Base-by-base conservation (phyloP, 2,329 filamentous ascomycete genomes). In the Fusarium caatingaense region DNA sequence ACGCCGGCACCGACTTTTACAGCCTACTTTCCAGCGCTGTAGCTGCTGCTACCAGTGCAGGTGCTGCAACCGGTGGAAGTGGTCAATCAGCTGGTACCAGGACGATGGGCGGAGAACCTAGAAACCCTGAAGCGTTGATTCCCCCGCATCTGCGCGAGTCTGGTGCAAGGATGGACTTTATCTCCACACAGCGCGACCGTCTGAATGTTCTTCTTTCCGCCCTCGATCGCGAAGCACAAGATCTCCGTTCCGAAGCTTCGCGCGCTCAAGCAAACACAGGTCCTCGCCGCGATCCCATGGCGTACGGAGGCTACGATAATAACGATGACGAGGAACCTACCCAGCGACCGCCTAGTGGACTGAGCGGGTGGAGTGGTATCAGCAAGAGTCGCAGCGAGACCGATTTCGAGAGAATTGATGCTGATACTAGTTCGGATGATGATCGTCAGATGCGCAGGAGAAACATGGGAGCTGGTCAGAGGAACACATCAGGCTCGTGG, bases 391-490 rank as follows among this genome's bases (percentile, higher is more conserved):
- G 90, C 69, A 97, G 93, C 78, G 94, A 97, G 77, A 88, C 88
- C 21, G 95, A 97, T 73, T 98, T 98, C 76, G 94, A 97, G 76
- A 92, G 93, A 78, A 93, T 97, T 72, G 92, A 96, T 67, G 89
- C 90, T 34, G 92, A 94, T 76, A 91, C 89, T 74, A 86, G 86
- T 12, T 83, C 82, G 27, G 89, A 88, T 75, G 87, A 88, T 47
- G 84, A 82, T 32, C 83, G 73, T 12, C 75, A 73, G 20, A 74
- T 81, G 27, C 76, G 79, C 57, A 76, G 76, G 66, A 79, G 78
- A 53, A 68, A 79, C 27, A 68, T 72, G 21, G 68, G 69, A 40
- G 72, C 69, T 20, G 50, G 73, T 37, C 64, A 67, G 47, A 60
- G 72, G 23, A 67, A 66, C 54, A 62, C 71, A 28, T 77, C 78